These are phyloP conservation scores for Eucalyptus melliodora DNA, from an alignment of 345 rosid genomes.

Conservation along the genomic window DNA sequence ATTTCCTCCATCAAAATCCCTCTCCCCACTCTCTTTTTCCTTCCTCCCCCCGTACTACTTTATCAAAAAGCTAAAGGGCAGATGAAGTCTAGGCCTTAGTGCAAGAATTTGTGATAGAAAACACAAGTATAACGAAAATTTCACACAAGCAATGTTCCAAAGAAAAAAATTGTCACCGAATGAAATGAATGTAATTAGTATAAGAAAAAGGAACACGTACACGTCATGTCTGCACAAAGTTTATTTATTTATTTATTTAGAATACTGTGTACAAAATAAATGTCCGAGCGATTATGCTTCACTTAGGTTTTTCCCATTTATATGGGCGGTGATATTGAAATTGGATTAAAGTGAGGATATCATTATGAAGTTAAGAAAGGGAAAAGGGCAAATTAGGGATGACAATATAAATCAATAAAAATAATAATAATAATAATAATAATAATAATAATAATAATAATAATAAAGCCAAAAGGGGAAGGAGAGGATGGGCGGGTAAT, in stretches of 20 bases:
- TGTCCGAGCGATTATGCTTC: background rate
- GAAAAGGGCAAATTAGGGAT: background rate
- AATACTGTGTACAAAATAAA: background rate
- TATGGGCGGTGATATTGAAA: background rate
- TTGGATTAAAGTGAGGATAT: background rate
- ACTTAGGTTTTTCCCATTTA: background rate
- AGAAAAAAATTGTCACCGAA: background rate
- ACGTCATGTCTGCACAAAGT: background rate
- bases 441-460: background rate
- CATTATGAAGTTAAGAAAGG: background rate
- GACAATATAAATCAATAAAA: background rate
- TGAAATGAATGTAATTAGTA: background rate
- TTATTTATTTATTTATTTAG: rapidly evolving
- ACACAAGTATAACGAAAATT: background rate
- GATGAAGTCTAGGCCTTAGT: background rate
- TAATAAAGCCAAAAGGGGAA: background rate
- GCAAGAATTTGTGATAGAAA: background rate
- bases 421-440: too few relatives aligned
- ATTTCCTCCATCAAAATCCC: background rate
- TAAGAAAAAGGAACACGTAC: background rate
- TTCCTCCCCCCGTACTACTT: background rate
- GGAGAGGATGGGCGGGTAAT: constrained; percentile 2
- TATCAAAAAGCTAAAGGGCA: background rate
- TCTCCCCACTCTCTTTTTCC: background rate
- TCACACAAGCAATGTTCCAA: background rate